Evolutionary conservation across 2,329 filamentous ascomycete genomes (phyloP).

Genomic region (Ophiocordyceps camponoti-leonardi): DNA sequence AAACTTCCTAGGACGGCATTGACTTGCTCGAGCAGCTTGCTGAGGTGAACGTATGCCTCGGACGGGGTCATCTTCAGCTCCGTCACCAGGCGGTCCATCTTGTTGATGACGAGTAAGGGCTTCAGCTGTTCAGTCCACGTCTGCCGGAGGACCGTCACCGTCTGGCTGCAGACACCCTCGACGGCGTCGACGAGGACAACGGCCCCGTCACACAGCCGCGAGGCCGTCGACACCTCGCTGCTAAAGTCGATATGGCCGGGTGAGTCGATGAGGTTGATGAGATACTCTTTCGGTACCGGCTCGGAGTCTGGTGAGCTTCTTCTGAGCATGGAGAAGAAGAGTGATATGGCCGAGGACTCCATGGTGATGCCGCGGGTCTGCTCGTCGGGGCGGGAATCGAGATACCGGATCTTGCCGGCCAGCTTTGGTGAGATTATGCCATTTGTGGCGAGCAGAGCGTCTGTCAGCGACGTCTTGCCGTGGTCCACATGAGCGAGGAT

Average conservation of each 20-base stretch:
- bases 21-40: constrained; percentile 81
- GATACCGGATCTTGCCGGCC: constrained; percentile 92
- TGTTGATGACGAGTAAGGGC: constrained; percentile 90
- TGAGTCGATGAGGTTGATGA: constrained; percentile 96
- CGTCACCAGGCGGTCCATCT: constrained; percentile 87
- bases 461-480: constrained; percentile 93
- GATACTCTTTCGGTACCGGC: constrained; percentile 68
- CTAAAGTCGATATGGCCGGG: constrained; percentile 98
- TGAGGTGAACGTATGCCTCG: constrained; percentile 81
- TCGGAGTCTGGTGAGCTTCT: constrained; percentile 49
- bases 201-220: constrained; percentile 82
- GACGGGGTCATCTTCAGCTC: constrained; percentile 84
- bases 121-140: constrained; percentile 93
- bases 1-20: constrained; percentile 96
- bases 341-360: constrained; percentile 95
- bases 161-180: constrained; percentile 96
- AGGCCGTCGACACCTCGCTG: constrained; percentile 93
- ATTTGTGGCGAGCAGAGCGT: constrained; percentile 93
- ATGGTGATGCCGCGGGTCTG: constrained; percentile 97
- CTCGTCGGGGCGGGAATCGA: constrained; percentile 92
- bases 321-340: constrained; percentile 85
- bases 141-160: constrained; percentile 87
- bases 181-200: constrained; percentile 92
- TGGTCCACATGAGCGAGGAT: constrained; percentile 95
- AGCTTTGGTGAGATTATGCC: constrained; percentile 97